Percentiles rank a stretch among this genome's conserved stretches.
These are phyloP conservation scores for Leccinum barrowsii DNA, from an alignment of 768 basidiomycete genomes.

Conservation along the genomic window DNA sequence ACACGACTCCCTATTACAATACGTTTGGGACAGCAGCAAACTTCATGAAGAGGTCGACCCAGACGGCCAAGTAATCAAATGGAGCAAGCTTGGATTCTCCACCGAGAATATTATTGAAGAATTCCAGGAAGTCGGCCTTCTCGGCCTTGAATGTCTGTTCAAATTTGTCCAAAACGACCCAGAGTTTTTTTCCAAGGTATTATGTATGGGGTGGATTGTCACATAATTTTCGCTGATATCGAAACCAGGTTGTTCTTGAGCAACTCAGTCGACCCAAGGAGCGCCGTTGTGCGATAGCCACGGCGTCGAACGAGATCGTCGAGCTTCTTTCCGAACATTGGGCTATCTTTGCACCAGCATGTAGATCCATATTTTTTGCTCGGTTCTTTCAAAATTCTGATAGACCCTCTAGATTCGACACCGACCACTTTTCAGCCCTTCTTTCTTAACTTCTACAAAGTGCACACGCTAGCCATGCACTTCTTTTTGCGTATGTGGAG, in stretches of 20 bases:
- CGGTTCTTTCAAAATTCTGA: background rate
- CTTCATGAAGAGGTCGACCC: conserved; percentile 50
- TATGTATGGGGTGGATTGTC: background rate
- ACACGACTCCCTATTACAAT: conserved; percentile 55
- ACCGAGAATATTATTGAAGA: conserved; percentile 72
- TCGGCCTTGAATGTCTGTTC: conserved; percentile 83
- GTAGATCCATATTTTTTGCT: conserved; percentile 40
- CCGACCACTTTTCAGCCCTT: conserved; percentile 83
- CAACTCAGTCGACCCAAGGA: conserved; percentile 72
- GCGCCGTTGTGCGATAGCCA: conserved; percentile 78
- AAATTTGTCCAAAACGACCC: conserved; percentile 66
- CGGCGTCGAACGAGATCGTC: conserved; percentile 82
- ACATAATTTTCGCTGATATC: conserved; percentile 5
- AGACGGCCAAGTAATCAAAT: conserved; percentile 53
- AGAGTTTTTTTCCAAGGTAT: conserved; percentile 72
- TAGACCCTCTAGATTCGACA: conserved; percentile 52
- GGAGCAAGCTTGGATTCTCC: conserved; percentile 76
- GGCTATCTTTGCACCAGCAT: conserved; percentile 82
- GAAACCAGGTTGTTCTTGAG: conserved; percentile 66
- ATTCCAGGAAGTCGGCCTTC: conserved; percentile 72
- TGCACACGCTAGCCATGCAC: conserved; percentile 75
- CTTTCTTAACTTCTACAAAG: conserved; percentile 78
- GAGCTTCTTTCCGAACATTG: conserved; percentile 83
- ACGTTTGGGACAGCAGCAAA: conserved; percentile 66
- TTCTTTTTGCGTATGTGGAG: conserved; percentile 95